Evolutionary conservation across 306 rosid genomes (phyloP).

Genomic region (Dryas drummondii): DNA sequence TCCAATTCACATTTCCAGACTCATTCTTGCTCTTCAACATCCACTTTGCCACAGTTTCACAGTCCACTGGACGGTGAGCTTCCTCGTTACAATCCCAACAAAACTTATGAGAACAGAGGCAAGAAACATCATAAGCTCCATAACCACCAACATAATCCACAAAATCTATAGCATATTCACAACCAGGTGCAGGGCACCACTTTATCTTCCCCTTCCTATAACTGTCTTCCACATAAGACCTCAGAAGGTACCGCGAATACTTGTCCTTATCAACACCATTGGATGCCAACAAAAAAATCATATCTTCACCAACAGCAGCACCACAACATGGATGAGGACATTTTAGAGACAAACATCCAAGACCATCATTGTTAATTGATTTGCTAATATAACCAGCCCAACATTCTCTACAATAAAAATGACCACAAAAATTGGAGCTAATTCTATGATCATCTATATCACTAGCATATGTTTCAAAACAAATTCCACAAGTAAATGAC

Average conservation of each 20-base stretch:
- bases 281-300: conserved; percentile 50
- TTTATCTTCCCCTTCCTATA: conserved; percentile 67
- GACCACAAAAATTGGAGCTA: conserved; percentile 68
- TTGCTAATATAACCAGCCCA: conserved; percentile 74
- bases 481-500: conserved; percentile 60
- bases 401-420: conserved; percentile 69
- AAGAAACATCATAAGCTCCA: conserved; percentile 60
- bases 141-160: conserved; percentile 57
- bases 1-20: conserved; percentile 83
- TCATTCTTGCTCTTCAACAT: conserved; percentile 67
- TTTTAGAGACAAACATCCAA: conserved; percentile 75
- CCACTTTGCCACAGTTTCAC: conserved; percentile 73
- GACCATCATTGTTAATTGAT: conserved; percentile 66
- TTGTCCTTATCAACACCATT: conserved; percentile 47
- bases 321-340: conserved; percentile 80
- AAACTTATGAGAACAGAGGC: conserved; percentile 65
- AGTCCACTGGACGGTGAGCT: conserved; percentile 90
- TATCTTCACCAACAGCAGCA: conserved; percentile 69
- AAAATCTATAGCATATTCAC: conserved; percentile 65
- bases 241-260: conserved; percentile 61
- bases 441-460: conserved; percentile 30
- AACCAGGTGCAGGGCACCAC: conserved; percentile 94
- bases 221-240: conserved; percentile 73
- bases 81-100: conserved; percentile 88
- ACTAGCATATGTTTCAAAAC: conserved; percentile 48